Base-by-base conservation (phyloP, 208 protist genomes). In the Porcisia hertigi region DNA sequence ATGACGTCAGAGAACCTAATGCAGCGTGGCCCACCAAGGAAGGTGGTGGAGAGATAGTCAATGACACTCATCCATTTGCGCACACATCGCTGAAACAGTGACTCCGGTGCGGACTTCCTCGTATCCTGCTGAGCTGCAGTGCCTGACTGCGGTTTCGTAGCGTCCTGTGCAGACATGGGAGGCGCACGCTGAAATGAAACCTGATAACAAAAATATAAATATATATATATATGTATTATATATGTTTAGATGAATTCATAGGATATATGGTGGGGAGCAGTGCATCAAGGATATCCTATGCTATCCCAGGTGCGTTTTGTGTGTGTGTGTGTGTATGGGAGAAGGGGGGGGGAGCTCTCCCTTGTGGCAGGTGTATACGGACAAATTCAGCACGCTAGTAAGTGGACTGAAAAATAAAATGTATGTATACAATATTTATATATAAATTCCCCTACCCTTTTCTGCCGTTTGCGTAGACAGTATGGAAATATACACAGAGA, bases 1-100 rank as follows among this genome's bases (percentile, higher is more conserved):
- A 97, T 85, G 49, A 97, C 85, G 76, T 96, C 82, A 9, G 88
- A 71, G 49, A 92, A 77, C 71, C 92, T 92, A 58, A 97, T 69
- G 54, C 81, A 81, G 45, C 81, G 77, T 25, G 89, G 89, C 0
- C 92, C 92, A 14, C 89, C 88, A 16, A 92, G 72, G 64, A 91
- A 88, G 59, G 83, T 79, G 58, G 34, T 82, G 36, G 79, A 80
- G 16, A 93, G 6, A 25, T 79, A 79, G 52, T 92, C 81, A 20
- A 92, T 39, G 1, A 90, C 63, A 6, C 59, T n/a, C 41, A 91
- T 80, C 92, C 92, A 96, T 73, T 84, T 49, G 20, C 80, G 83
- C 74, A 88, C 30, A 30, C 47, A 76, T 14, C 73, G 64, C 8
- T 54, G 18, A 62, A 77, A 64, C 43, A 82, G 69, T n/a, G 78